A percentile compares a stretch with the other conserved stretches of the same genome.
Evolutionary conservation across 2,329 filamentous ascomycete genomes (phyloP).

Genomic region (Fusarium pseudonygamai): DNA sequence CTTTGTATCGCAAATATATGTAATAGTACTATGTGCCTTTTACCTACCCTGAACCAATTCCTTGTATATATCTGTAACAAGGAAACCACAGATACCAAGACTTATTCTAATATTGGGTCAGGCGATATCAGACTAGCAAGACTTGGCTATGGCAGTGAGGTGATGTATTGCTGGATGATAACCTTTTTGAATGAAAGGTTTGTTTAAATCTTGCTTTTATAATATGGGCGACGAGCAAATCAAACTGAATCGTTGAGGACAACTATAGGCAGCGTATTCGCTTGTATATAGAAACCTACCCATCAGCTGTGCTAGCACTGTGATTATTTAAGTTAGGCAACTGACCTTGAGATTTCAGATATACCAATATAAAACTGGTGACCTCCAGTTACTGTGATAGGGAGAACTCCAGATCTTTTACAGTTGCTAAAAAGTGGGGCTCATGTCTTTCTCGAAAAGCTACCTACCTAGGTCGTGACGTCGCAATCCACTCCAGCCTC

Average conservation of each 20-base stretch:
- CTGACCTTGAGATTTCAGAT: too few species aligned
- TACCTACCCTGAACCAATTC: not conserved
- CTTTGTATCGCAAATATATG: not conserved
- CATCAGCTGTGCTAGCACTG: not conserved
- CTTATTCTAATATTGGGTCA: too few species aligned
- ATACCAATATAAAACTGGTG: not conserved
- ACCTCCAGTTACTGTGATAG: not conserved
- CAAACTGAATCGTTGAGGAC: not conserved
- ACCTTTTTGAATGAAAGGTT: not conserved
- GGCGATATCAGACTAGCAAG: too few species aligned
- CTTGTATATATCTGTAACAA: not conserved
- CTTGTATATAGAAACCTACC: not conserved
- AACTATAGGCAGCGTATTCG: not conserved
- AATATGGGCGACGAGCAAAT: not conserved
- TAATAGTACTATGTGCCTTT: too few species aligned
- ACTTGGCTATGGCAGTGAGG: too few species aligned
- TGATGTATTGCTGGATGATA: too few species aligned
- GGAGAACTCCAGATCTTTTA: not conserved
- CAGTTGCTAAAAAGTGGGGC: constrained; percentile 10
- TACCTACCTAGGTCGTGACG: constrained; percentile 2
- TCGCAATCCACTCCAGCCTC: constrained; percentile 11
- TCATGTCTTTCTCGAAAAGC: not conserved
- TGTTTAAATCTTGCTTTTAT: not conserved
- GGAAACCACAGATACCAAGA: not conserved
- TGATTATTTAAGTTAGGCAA: not conserved